Evolutionary conservation across 1,284 basidiomycete species (phyloP), one percentile per base, ranked within the genome.

Genomic region (Calocybe gambosa): DNA sequence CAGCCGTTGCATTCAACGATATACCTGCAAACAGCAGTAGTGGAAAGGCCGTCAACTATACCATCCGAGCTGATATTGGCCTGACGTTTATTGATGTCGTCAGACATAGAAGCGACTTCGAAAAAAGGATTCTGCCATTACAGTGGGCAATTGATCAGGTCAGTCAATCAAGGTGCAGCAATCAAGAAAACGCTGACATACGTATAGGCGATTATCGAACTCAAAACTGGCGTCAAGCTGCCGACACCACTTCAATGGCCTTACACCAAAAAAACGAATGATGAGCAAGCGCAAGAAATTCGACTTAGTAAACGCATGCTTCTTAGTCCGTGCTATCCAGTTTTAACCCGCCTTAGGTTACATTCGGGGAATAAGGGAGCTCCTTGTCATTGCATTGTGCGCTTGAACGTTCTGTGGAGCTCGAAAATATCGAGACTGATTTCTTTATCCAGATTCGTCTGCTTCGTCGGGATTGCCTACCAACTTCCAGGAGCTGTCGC

Each of bases 61-160:
- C 85, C 0, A 74, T 90, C 40, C 66, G 74, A 15, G 79, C 77
- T 0, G 88, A 89, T 57, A 73, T 68, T 2, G 86, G 87, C 5
- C 64, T 89, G 20, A 63, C 65, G 21, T 73, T 75, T 46, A 75
- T 90, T 49, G 75, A 89, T 55, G 85, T 88, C 2, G 66, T 70
- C 26, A 68, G 70, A 23, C 82, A 87, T 57, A 72, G 62, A 1
- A 81, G 84, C 50, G 85, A 89, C 63, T 81, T 82, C 55, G 85
- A 89, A 60, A 65, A 67, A 44, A 69, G 83, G 42, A 69, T 85
- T 21, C 59, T 90, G 15, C 88, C 88, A 1, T 58, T 90, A 12
- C 88, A 91, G 55, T 85, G 85, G 74, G 84, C 86, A 3, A 67
- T 91, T 26, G 88, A 90, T 55, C 70, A 77, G 57, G 84, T 82